A percentile compares a stretch with the other conserved stretches of the same genome.
Evolutionary conservation across 495 filamentous ascomycete species (phyloP).

Genomic region (Lasiosphaeria ovina): DNA sequence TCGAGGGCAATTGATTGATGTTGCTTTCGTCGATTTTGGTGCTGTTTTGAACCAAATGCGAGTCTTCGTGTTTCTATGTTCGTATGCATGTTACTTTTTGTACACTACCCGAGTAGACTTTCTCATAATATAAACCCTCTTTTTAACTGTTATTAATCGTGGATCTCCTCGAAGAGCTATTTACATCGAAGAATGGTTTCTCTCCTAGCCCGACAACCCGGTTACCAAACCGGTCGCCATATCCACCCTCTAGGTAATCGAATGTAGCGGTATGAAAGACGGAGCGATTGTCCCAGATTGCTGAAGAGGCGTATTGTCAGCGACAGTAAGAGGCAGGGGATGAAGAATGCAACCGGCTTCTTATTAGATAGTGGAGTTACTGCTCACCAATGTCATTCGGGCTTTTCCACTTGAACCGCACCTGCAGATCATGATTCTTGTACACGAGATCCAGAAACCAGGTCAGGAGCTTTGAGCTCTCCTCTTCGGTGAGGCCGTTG

Average conservation of each 20-base stretch:
- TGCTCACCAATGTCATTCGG: slow-evolving; percentile 52
- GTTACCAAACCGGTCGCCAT: slow-evolving; percentile 60
- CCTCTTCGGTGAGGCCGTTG: slow-evolving; percentile 62
- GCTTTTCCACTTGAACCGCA: slow-evolving; percentile 63
- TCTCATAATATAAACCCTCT: too few species aligned
- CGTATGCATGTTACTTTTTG: too few species aligned
- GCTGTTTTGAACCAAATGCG: too few species aligned
- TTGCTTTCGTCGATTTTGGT: too few species aligned
- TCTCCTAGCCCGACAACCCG: slow-evolving; percentile 64
- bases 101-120: too few species aligned
- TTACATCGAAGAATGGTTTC: slow-evolving; percentile 61
- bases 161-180: slow-evolving; percentile 52
- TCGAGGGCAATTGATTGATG: too few species aligned
- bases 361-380: not conserved
- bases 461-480: slow-evolving; percentile 56
- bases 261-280: slow-evolving; percentile 67
- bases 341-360: not conserved
- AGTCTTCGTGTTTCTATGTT: too few species aligned
- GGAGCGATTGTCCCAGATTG: slow-evolving; percentile 76
- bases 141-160: too few species aligned
- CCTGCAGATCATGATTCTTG: slow-evolving; percentile 75
- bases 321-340: not conserved
- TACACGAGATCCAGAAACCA: slow-evolving; percentile 60
- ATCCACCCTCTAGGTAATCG: slow-evolving; percentile 53
- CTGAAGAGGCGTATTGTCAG: slow-evolving; percentile 26